Evolutionary conservation across 345 rosid species (phyloP), one percentile per base, ranked within the genome.

Genomic region (Ricinus communis): DNA sequence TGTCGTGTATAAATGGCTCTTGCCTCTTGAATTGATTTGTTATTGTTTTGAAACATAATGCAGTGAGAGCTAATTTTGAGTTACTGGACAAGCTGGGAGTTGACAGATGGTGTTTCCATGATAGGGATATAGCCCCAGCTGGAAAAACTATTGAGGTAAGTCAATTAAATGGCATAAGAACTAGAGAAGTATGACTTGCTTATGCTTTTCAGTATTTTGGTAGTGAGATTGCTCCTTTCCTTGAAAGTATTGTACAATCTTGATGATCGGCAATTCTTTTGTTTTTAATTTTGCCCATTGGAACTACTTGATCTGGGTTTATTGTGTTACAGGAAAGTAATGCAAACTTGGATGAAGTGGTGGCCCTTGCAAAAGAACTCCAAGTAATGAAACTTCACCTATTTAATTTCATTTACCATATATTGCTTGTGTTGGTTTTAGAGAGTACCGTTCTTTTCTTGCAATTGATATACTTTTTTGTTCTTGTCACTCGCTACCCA

Each of bases 11-110:
- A 64, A 21, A 18, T 19, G n/a, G 11, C 55, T 30, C 25, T 45
- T 10, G 16, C 18, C 28, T 27, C 19, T 50, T 46, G 13, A 25
- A 30, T 43, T 40, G 13, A 6, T 41, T 52, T 65, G 7, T 7
- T 30, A 30, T 55, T 58, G 14, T 31, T 33, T 62, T 70, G 46
- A 36, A 71, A 62, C 63, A 43, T 55, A 60, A 71, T 72, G 50
- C 79, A 95, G 99, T 95, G 99, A 90, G 97, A 76, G 99, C 97
- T 68, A 95, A 95, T 83, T 92, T 95, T 70, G 99, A 95, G 89
- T 90, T 95, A 76, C 70, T 92, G 64, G 81, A 87, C 79, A 95
- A 92, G 82, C 90, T 95, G 71, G 99, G 99, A 72, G 93, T 95
- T 82, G 96, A 92, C 59, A 55, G 79, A 70, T 92, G 99, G 99